Base-by-base conservation (phyloP, 192 early-diverging fungal species). In the Coemansia umbellata region DNA sequence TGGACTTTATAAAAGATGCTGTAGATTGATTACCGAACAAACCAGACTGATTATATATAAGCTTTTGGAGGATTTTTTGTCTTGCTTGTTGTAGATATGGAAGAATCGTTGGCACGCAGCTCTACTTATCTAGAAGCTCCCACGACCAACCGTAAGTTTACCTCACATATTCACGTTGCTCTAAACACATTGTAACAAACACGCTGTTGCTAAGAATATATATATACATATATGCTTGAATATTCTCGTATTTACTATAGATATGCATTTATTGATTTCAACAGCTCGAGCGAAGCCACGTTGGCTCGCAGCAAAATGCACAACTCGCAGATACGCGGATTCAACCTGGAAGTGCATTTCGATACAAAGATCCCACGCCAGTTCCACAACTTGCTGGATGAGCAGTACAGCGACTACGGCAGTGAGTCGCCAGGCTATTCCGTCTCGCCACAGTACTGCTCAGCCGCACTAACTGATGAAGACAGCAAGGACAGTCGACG, bases 261-360 rank as follows among this genome's bases (percentile, higher is more conserved):
- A 53, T 64, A 53, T 55, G 60, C 72, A 35, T 69, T 75, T 37
- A 42, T 75, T 40, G 72, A 69, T 15, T 75, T 63, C 40, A 55
- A 58, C 5, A 28, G 36, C 14, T 60, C 61, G 8, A 65, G 39
- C 33, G 56, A 64, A 39, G 72, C 72, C 27, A 66, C 66, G 7
- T 17, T 47, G 9, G 66, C 65, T 8, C 66, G 72, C 26, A 47
- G 55, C 44, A 64, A 55, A 31, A 43, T 75, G 49, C 56, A 64
- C 24, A 52, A 65, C 27, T 37, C 60, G 10, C 17, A 56, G 22
- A 22, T 75, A 10, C 53, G 52, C 11, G 57, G 57, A 11, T 24
- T 54, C n/a, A 21, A 47, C 13, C 48, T 75, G 19, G 66, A 68
- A 14, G 72, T 75, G 7, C 66, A 69, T 23, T 75, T 74, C 49